These are phyloP conservation scores for Populus pruinosa DNA, from an alignment of 345 rosid genomes.

Conservation along the genomic window DNA sequence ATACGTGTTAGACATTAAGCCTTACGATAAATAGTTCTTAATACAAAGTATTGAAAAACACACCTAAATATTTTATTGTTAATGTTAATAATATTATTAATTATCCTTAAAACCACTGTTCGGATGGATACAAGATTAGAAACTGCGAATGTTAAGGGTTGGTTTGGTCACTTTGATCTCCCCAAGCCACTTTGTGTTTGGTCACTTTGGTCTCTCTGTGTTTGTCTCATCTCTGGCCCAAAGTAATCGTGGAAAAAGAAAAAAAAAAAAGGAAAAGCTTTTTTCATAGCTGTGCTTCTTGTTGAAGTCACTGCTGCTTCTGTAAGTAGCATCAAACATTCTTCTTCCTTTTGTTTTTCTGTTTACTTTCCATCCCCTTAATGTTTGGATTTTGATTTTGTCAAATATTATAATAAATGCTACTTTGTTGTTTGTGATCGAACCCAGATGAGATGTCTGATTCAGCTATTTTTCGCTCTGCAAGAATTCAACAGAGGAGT, in stretches of 20 bases:
- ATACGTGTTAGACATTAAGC: too few relatives aligned
- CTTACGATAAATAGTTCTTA: too few relatives aligned
- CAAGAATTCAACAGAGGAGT: slow-evolving; percentile 4
- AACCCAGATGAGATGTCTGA: slow-evolving; percentile 25
- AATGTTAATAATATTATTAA: background rate
- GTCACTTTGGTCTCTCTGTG: slow-evolving; percentile 6
- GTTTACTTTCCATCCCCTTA: background rate
- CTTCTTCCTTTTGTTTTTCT: background rate
- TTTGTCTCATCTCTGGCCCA: slow-evolving; percentile 5
- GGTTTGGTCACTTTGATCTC: slow-evolving; percentile 12
- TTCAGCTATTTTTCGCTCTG: slow-evolving; percentile 10
- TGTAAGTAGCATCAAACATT: slow-evolving; percentile 19
- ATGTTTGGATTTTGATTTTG: background rate
- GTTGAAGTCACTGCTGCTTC: slow-evolving; percentile 4
- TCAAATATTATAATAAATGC: background rate
- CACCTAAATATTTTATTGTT: too few relatives aligned
- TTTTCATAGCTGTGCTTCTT: slow-evolving; percentile 11
- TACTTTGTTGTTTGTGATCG: slow-evolving; percentile 24
- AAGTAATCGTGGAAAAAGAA: slow-evolving; percentile 5
- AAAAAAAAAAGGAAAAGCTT: slow-evolving; percentile 1
- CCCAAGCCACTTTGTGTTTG: background rate
- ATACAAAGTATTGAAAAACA: too few relatives aligned
- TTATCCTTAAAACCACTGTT: background rate
- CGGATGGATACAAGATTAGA: background rate
- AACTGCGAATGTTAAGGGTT: background rate